These are phyloP conservation scores for Naganishia albida DNA, from an alignment of 1,284 basidiomycete species.

Conservation along the genomic window DNA sequence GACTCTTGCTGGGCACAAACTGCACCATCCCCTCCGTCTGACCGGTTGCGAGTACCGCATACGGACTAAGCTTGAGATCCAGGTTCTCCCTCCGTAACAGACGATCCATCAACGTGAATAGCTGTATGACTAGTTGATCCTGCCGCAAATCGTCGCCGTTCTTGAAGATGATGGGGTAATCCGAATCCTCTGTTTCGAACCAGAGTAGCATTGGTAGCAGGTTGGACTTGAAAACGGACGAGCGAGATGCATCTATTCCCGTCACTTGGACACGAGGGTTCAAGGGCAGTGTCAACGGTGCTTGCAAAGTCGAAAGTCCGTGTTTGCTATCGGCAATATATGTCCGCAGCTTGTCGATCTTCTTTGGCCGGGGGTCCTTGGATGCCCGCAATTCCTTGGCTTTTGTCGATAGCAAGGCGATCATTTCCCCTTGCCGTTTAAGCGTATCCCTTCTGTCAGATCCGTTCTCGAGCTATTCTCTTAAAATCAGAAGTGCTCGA, in stretches of 20 bases:
- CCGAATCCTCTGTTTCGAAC: slow-evolving; percentile 65
- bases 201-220: slow-evolving; percentile 87
- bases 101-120: slow-evolving; percentile 96
- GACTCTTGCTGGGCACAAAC: slow-evolving; percentile 91
- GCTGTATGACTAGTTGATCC: slow-evolving; percentile 94
- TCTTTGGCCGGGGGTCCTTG: slow-evolving; percentile 91
- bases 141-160: slow-evolving; percentile 98
- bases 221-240: slow-evolving; percentile 96
- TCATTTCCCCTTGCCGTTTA: slow-evolving; percentile 79
- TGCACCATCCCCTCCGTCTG: slow-evolving; percentile 93
- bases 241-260: slow-evolving; percentile 86
- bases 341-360: slow-evolving; percentile 88
- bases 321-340: slow-evolving; percentile 83
- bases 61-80: slow-evolving; percentile 88
- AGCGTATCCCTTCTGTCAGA: slow-evolving; percentile 76
- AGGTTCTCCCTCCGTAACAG: slow-evolving; percentile 92
- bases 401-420: slow-evolving; percentile 76
- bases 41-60: slow-evolving; percentile 91
- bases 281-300: slow-evolving; percentile 81
- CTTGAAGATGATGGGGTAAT: slow-evolving; percentile 94
- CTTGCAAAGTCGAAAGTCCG: slow-evolving; percentile 66
- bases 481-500: neutral
- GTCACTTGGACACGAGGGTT: slow-evolving; percentile 79
- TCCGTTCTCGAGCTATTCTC: slow-evolving; percentile 57
- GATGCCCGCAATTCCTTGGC: slow-evolving; percentile 84